Evolutionary conservation across 148 eudicot species (phyloP).

Genomic region (Cornus florida): DNA sequence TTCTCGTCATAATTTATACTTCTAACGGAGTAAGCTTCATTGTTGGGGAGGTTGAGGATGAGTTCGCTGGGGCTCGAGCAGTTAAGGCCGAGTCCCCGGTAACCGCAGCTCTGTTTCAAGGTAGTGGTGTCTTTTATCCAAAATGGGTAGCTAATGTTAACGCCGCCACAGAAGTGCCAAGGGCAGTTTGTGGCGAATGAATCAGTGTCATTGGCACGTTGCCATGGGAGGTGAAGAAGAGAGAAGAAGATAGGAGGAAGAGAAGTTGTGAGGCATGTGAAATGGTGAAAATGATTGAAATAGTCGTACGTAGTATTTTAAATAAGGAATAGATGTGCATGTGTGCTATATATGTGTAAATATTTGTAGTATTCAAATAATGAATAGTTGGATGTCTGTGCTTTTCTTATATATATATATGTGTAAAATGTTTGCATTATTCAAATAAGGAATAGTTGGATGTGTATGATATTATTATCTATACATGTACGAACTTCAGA

Average conservation of each 20-base stretch:
- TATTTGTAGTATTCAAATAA: no score
- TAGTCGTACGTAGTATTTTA: no score
- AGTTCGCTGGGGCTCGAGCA: neutral
- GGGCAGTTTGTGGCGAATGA: neutral
- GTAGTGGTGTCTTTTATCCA: neutral
- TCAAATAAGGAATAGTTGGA: no score
- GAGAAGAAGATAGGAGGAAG: neutral
- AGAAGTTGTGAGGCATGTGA: neutral
- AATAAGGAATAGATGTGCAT: no score
- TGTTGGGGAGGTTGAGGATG: neutral
- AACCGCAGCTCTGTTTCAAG: neutral
- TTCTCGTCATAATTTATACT: neutral
- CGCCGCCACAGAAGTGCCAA: neutral
- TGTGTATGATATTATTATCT: no score
- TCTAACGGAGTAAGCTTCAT: neutral
- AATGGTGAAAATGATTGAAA: neutral
- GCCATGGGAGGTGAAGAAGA: neutral
- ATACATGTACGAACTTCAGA: no score
- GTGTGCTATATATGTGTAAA: no score
- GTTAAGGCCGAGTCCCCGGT: neutral
- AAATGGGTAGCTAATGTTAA: neutral
- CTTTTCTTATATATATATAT: no score
- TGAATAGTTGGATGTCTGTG: no score
- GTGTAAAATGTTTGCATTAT: no score
- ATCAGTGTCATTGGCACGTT: neutral